phyloP scores from a whole-genome alignment of 495 filamentous ascomycete species.

The Gamarada debralockiae region DNA sequence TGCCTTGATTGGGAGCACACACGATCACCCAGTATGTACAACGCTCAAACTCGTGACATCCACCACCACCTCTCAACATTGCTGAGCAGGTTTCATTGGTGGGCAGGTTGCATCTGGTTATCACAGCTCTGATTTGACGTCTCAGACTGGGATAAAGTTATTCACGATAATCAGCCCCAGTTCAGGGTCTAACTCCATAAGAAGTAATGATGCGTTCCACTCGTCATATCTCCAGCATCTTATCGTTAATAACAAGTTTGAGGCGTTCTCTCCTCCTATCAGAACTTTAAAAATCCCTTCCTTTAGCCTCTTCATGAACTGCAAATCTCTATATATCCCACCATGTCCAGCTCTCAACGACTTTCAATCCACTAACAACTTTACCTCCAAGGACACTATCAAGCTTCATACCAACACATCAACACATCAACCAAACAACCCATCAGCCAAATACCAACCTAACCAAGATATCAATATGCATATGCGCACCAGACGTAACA shows the following conservation, averaged over 20 bases:
- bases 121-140: conserved; percentile 6
- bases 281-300: too few relatives aligned
- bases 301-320: too few relatives aligned
- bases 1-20: not conserved
- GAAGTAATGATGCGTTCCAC: not conserved
- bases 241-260: not conserved
- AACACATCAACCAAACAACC: conserved; percentile 11
- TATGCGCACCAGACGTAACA: conserved; percentile 16
- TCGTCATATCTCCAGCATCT: not conserved
- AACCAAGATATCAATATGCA: conserved; percentile 12
- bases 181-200: not conserved
- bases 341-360: too few relatives aligned
- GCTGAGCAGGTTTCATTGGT: not conserved
- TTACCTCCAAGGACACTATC: not conserved
- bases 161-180: not conserved
- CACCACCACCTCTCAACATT: not conserved
- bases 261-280: too few relatives aligned
- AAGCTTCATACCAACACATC: conserved; percentile 2
- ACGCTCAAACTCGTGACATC: not conserved
- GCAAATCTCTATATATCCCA: not conserved
- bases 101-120: not conserved
- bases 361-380: too few relatives aligned
- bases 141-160: not conserved
- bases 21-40: too few relatives aligned
- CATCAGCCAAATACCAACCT: not conserved